Conservation (phyloP, 2,329 filamentous ascomycete genomes). For the Paraphaeosphaeria sporulosa region DNA sequence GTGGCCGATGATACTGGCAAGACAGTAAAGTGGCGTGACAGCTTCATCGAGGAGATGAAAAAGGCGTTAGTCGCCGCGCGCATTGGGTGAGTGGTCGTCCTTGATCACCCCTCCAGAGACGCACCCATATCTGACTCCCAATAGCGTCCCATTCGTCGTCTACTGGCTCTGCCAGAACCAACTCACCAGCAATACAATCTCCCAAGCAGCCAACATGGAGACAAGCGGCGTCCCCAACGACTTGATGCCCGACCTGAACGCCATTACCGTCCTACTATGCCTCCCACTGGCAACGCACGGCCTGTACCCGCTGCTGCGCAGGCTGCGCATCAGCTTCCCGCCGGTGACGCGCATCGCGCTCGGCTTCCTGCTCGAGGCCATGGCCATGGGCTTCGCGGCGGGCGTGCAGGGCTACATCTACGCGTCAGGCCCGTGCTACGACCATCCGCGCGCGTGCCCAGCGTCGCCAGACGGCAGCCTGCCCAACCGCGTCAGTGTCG, state of each 20-base stretch:
- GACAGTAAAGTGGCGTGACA: background rate
- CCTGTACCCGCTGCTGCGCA: conserved; percentile 19
- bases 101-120: background rate
- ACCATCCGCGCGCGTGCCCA: conserved; percentile 47
- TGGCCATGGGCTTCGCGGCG: conserved; percentile 29
- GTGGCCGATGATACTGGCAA: background rate
- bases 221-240: conserved; percentile 75
- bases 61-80: background rate
- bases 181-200: conserved; percentile 30
- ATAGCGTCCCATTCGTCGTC: conserved; percentile 20
- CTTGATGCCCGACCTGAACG: conserved; percentile 75
- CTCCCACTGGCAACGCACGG: conserved; percentile 40
- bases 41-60: background rate
- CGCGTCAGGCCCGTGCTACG: conserved; percentile 32
- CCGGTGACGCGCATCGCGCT: conserved; percentile 22
- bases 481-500: conserved; percentile 47
- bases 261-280: conserved; percentile 76
- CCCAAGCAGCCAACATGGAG: conserved; percentile 33
- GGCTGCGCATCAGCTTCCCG: conserved; percentile 18
- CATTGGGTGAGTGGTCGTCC: background rate
- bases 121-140: conserved; percentile 7
- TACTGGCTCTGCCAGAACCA: conserved; percentile 31
- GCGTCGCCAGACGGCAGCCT: conserved; percentile 19
- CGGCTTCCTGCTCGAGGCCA: conserved; percentile 23
- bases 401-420: conserved; percentile 36